Percentiles rank a stretch among this genome's conserved stretches.
Conservation (phyloP, 768 basidiomycete species). For the Antrodiella citrinella region DNA sequence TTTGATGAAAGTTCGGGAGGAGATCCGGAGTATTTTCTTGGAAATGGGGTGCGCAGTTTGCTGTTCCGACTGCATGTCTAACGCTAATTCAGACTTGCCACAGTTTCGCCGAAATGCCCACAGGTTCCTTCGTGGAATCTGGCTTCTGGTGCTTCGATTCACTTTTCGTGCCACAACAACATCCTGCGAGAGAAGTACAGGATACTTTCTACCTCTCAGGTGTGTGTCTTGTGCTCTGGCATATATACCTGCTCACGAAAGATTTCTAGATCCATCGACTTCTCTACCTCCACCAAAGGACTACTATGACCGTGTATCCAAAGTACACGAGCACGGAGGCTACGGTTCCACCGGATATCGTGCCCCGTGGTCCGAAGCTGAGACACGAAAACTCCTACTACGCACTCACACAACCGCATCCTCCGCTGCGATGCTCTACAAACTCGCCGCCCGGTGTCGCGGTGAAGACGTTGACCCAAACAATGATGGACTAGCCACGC, state of each 20-base stretch:
- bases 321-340: constrained; percentile 79
- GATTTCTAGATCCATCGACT: constrained; percentile 58
- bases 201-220: constrained; percentile 99
- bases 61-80: not conserved
- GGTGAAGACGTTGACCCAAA: constrained; percentile 41
- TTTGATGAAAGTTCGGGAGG: constrained; percentile 93
- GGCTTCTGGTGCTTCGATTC: constrained; percentile 99
- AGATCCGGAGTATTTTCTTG: constrained; percentile 94
- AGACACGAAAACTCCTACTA: constrained; percentile 85
- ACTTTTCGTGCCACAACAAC: constrained; percentile 96
- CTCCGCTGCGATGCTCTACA: constrained; percentile 89
- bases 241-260: constrained; percentile 1
- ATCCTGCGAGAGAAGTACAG: constrained; percentile 95
- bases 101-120: constrained; percentile 99
- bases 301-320: constrained; percentile 81
- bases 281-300: constrained; percentile 69
- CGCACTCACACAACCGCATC: constrained; percentile 97
- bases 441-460: constrained; percentile 79
- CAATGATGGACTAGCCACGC: constrained; percentile 18
- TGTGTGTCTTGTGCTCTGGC: constrained; percentile 18
- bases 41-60: constrained; percentile 83
- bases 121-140: constrained; percentile 90
- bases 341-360: constrained; percentile 95
- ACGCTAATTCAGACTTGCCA: not conserved
- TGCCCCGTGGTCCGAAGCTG: constrained; percentile 90